A percentile compares a stretch with the other conserved stretches of the same genome.
Evolutionary conservation across 768 basidiomycete genomes (phyloP).

Genomic region (Flagelloscypha sp.): DNA sequence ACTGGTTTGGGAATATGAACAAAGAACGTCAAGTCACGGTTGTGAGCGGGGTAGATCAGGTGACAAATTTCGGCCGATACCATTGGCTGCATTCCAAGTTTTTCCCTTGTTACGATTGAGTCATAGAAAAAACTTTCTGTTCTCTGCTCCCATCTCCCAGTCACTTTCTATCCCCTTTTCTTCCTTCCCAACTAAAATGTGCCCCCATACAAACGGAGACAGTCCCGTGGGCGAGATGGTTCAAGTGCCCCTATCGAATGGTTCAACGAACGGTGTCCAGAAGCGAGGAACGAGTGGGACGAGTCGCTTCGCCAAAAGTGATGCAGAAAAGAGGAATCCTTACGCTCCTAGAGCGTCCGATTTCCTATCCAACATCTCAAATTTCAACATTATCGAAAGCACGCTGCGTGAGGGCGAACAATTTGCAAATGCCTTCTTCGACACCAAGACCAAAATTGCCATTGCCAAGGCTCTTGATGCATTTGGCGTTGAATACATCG

Average conservation of each 20-base stretch:
- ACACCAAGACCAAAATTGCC: slow-evolving; percentile 98
- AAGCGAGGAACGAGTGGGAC: slow-evolving; percentile 30
- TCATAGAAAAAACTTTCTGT: too few species aligned
- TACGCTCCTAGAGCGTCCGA: slow-evolving; percentile 90
- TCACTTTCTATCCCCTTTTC: neutral
- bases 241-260: slow-evolving; percentile 48
- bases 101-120: too few species aligned
- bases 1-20: too few species aligned
- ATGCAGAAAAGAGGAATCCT: slow-evolving; percentile 46
- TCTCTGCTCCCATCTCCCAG: neutral
- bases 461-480: slow-evolving; percentile 97
- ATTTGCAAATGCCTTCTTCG: slow-evolving; percentile 99
- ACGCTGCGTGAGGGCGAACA: slow-evolving; percentile 98
- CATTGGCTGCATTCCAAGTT: too few species aligned
- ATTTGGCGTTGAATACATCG: slow-evolving; percentile 99
- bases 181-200: slow-evolving; percentile 36
- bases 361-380: slow-evolving; percentile 86
- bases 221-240: slow-evolving; percentile 61
- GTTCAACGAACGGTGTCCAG: slow-evolving; percentile 22
- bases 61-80: too few species aligned
- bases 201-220: slow-evolving; percentile 51
- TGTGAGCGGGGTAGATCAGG: too few species aligned
- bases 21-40: too few species aligned
- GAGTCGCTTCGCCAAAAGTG: slow-evolving; percentile 32
- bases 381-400: slow-evolving; percentile 96